Conservation (phyloP, 257 asterid species). For the Sherardia arvensis region DNA sequence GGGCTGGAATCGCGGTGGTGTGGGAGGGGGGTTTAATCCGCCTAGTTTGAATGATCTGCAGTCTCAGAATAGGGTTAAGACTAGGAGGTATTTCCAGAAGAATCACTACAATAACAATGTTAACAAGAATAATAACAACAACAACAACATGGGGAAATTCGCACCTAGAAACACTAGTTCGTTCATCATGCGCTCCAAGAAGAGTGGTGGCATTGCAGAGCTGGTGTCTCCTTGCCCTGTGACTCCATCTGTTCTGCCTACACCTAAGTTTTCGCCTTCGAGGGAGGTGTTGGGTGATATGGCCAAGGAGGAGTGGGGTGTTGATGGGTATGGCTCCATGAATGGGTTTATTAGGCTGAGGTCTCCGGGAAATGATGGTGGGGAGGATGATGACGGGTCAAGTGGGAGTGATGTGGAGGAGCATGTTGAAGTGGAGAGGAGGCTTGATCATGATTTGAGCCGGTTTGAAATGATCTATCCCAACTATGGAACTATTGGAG, state of each 20-base stretch:
- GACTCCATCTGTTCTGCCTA: conserved; percentile 69
- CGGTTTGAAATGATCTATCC: conserved; percentile 82
- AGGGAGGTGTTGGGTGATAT: conserved; percentile 72
- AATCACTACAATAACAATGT: conserved; percentile 33
- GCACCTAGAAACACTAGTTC: conserved; percentile 74
- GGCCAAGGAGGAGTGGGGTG: conserved; percentile 93
- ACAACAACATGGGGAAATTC: conserved; percentile 37
- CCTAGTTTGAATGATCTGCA: conserved; percentile 63
- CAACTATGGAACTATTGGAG: conserved; percentile 21
- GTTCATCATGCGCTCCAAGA: conserved; percentile 56
- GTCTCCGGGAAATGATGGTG: conserved; percentile 56
- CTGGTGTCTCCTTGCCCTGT: conserved; percentile 71
- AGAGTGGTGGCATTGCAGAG: conserved; percentile 74
- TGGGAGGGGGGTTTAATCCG: conserved; percentile 47
- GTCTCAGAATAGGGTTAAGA: conserved; percentile 56
- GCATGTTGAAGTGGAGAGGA: conserved; percentile 73
- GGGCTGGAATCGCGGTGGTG: conserved; percentile 31
- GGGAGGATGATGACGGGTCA: conserved; percentile 63
- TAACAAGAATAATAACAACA: conserved; percentile 23
- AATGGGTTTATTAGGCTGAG: conserved; percentile 76
- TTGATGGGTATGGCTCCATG: conserved; percentile 85
- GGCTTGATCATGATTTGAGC: conserved; percentile 77
- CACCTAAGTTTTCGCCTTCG: conserved; percentile 76
- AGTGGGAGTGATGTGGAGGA: conserved; percentile 84
- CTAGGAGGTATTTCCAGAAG: conserved; percentile 46